These are phyloP conservation scores for Cryptococcus sp. DNA, from an alignment of 1,284 basidiomycete genomes.

Conservation along the genomic window DNA sequence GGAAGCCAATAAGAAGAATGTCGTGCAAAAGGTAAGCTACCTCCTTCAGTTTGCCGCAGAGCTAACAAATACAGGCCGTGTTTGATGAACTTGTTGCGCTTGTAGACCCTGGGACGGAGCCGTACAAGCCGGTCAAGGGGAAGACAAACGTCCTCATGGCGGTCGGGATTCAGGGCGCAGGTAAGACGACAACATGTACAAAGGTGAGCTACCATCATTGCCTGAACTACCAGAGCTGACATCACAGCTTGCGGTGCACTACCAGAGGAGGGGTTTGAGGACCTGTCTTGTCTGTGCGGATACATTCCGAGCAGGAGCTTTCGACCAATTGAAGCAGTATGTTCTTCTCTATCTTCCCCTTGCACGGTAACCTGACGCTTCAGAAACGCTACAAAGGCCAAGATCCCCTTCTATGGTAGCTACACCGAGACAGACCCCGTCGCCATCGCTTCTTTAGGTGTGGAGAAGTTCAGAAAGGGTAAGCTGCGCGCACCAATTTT, in stretches of 20 bases:
- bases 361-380: neutral
- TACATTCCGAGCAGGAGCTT: conserved; percentile 98
- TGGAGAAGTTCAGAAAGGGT: conserved; percentile 87
- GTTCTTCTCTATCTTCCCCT: conserved; percentile 45
- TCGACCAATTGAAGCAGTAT: conserved; percentile 88
- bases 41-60: neutral
- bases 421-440: conserved; percentile 99
- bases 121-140: conserved; percentile 95
- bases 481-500: conserved; percentile 1
- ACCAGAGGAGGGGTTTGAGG: conserved; percentile 94
- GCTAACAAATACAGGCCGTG: conserved; percentile 60
- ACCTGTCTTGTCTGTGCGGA: conserved; percentile 99
- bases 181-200: conserved; percentile 97
- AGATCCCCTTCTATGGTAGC: conserved; percentile 97
- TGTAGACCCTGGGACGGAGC: conserved; percentile 89
- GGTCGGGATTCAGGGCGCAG: conserved; percentile 93
- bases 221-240: conserved; percentile 4
- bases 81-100: conserved; percentile 94
- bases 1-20: conserved; percentile 73
- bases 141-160: conserved; percentile 96
- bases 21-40: conserved; percentile 73
- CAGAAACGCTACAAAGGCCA: conserved; percentile 84
- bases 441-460: conserved; percentile 86
- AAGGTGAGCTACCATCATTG: conserved; percentile 50
- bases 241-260: conserved; percentile 80